A percentile compares a stretch with the other conserved stretches of the same genome.
These are phyloP conservation scores for Pseudogymnoascus sp. DNA, from an alignment of 2,329 filamentous ascomycete species.

Conservation along the genomic window DNA sequence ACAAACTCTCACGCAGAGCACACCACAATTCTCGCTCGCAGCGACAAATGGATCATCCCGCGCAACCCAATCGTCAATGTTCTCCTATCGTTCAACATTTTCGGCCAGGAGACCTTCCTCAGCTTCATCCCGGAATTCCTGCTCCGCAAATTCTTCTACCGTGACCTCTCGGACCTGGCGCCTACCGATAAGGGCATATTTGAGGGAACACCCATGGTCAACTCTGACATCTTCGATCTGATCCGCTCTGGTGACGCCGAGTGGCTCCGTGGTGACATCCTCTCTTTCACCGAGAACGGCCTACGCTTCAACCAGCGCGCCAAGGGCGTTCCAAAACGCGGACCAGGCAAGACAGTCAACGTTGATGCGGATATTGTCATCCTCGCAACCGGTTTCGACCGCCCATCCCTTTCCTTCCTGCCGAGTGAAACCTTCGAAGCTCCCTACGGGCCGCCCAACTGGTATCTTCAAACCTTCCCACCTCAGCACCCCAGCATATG, in stretches of 20 bases:
- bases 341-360: slow-evolving; percentile 59
- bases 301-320: slow-evolving; percentile 65
- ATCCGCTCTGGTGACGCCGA: slow-evolving; percentile 64
- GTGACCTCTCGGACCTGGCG: slow-evolving; percentile 67
- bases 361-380: slow-evolving; percentile 71
- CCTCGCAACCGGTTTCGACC: slow-evolving; percentile 75
- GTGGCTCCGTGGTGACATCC: slow-evolving; percentile 77
- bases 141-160: slow-evolving; percentile 73
- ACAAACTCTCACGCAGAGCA: slow-evolving; percentile 58
- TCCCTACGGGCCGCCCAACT: slow-evolving; percentile 72
- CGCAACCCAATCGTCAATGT: slow-evolving; percentile 68
- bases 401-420: slow-evolving; percentile 66
- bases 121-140: slow-evolving; percentile 74
- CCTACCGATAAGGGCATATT: slow-evolving; percentile 68
- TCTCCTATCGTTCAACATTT: slow-evolving; percentile 69
- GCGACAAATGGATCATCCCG: slow-evolving; percentile 83
- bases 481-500: slow-evolving; percentile 66
- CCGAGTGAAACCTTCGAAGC: slow-evolving; percentile 65
- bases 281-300: slow-evolving; percentile 55
- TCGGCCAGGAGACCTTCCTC: slow-evolving; percentile 67
- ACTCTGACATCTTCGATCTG: slow-evolving; percentile 70
- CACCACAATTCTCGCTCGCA: slow-evolving; percentile 66
- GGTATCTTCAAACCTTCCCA: slow-evolving; percentile 85
- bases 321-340: slow-evolving; percentile 67
- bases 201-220: slow-evolving; percentile 81